phyloP scores from a whole-genome alignment of 1,284 basidiomycete genomes.

The Austropuccinia psidii region DNA sequence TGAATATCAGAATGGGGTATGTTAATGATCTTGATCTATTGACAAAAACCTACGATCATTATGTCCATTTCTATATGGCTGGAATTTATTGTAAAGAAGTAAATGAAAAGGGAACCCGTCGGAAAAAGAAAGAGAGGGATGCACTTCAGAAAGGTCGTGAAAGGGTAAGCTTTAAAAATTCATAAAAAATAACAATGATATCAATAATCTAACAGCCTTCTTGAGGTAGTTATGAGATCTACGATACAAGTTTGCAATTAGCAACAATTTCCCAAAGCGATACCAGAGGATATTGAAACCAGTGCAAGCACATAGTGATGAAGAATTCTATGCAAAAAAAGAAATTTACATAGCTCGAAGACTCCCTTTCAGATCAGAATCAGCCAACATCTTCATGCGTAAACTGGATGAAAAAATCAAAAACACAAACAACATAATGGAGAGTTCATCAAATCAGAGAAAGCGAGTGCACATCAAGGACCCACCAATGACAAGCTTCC shows the following conservation, averaged over 20 bases:
- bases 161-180: no score
- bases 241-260: not conserved
- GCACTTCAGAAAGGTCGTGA: no score
- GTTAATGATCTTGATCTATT: not conserved
- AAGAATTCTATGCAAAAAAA: not conserved
- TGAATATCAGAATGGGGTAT: not conserved
- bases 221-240: not conserved
- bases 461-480: not conserved
- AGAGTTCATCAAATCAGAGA: not conserved
- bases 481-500: not conserved
- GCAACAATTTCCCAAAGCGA: conserved; percentile 1
- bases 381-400: not conserved
- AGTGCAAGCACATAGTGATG: not conserved
- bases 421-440: not conserved
- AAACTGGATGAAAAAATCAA: not conserved
- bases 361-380: not conserved
- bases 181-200: no score
- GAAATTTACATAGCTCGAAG: not conserved
- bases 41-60: not conserved
- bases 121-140: no score
- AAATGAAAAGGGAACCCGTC: no score
- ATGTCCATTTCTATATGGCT: not conserved
- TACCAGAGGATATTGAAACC: not conserved
- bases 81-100: not conserved
- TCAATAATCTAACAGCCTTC: no score